Base-by-base conservation (phyloP, 169 alveolate genomes). In the Plasmodium vinckei region DNA sequence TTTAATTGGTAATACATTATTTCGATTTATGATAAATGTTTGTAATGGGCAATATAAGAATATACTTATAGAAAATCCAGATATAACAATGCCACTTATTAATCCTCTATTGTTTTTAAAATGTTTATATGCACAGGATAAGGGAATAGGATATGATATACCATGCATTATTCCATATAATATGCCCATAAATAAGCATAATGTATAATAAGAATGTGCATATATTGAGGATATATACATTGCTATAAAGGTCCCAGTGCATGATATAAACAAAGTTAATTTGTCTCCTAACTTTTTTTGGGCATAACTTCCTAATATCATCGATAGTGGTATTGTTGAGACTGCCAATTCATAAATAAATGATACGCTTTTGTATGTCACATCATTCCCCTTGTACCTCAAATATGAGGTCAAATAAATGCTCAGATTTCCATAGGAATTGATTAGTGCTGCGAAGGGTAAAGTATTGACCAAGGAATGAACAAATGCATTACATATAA, bases 391-490 rank as follows among this genome's bases (percentile, higher is more conserved):
- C 17, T 71, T 84, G 59, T 72, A 59, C 47, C 91, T 25, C 68
- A 84, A 61, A 60, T 84, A 84, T 1, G 91, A 84, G n/a, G 91
- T 84, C 3, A 84, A 65, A 54, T 84, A 84, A 5, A 84, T 72
- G 27, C 46, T 84, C 7, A 84, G 63, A 60, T 84, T 84, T 15
- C 91, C 91, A 84, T 71, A 84, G 5, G 91, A 70, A 21, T 84
- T 84, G 39, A 84, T 27, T 39, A 70, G 25, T 21, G 86, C 91
- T 77, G 61, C 27, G n/a, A 12, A 1, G 27, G 27, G n/a, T 2
- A 51, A 51, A 51, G 25, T 21, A 21, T 0, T 21, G 25, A 21
- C 0, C 21, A n/a, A 15, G 17, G 25, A 21, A 21, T 21, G 25
- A 21, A 21, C 25, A 21, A 21, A 21, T 21, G 25, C 1, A 0